Base-by-base conservation (phyloP, 306 rosid genomes). In the Styphnolobium japonicum region DNA sequence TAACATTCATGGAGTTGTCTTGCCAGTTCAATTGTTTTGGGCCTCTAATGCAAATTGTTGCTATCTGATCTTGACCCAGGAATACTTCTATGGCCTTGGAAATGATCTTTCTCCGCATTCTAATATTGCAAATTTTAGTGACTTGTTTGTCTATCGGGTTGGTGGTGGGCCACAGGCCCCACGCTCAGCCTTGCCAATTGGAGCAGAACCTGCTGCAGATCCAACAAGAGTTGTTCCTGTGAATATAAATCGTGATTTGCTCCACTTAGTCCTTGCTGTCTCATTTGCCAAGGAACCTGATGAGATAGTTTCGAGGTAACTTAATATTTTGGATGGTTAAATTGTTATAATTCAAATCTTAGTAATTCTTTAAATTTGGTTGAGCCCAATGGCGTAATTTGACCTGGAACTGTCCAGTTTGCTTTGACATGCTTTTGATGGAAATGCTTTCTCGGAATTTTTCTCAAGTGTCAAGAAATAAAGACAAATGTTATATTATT, bases 131-230 rank as follows among this genome's bases (percentile, higher is more conserved):
- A 95, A 81, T 73, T 95, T 92, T 52, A 77, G 89, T 5, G 98
- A 95, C 67, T 86, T 95, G 84, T 79, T 81, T 33, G 87, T 95
- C 77, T 91, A 85, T 86, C 96, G 97, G 78, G 82, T 93, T 78
- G 99, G 99, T 23, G 99, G 98, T 0, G 97, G 97, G 68, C 98
- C 98, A 37, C 98, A 95, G 82, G 96, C 98, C 77, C 98, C 98
- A 0, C 97, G 96, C 6, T 95, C 98, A 43, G 98, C 98, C 68
- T 81, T 95, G 89, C 98, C 97, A 43, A 92, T 95, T 82, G 98
- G 99, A 68, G 99, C 99, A 49, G 98, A 95, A 84, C 99, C 99
- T 66, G 91, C 94, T 3, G 97, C 97, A 34, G 98, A 93, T 66
- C 98, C 99, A 42, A 93, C 94, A 23, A 87, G 98, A 84, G 85